These are phyloP conservation scores for Vigna reflexopilosa DNA, from an alignment of 306 rosid species.

Conservation along the genomic window DNA sequence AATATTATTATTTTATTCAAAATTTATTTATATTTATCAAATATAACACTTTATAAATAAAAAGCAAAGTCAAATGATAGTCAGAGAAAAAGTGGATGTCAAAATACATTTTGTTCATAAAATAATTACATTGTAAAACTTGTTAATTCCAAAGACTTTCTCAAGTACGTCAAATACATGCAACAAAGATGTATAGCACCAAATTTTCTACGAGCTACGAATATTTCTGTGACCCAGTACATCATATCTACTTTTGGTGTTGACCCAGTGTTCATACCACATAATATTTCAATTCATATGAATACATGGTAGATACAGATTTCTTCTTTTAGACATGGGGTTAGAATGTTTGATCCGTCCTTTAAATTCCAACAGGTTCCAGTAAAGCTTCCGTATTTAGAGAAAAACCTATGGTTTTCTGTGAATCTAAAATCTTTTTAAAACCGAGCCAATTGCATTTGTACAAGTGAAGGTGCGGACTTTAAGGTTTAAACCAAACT, in stretches of 20 bases:
- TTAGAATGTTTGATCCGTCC: too few relatives aligned
- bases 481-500: too few relatives aligned
- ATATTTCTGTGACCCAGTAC: too few relatives aligned
- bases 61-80: too few relatives aligned
- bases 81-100: too few relatives aligned
- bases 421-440: not conserved
- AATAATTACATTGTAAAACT: not conserved
- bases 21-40: too few relatives aligned
- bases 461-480: not conserved
- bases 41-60: too few relatives aligned
- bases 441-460: not conserved
- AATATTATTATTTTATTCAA: too few relatives aligned
- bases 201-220: too few relatives aligned
- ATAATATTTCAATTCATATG: not conserved
- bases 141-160: conserved; percentile 4
- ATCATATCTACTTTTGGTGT: conserved; percentile 56
- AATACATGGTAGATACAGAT: not conserved
- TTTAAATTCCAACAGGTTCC: not conserved
- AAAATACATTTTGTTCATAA: too few relatives aligned
- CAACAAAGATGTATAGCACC: conserved; percentile 31
- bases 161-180: conserved; percentile 27
- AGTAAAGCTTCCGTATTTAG: not conserved
- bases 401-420: not conserved
- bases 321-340: too few relatives aligned
- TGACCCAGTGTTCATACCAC: conserved; percentile 1